These are phyloP conservation scores for Acacia melanoxylon DNA, from an alignment of 306 rosid genomes.

Conservation along the genomic window DNA sequence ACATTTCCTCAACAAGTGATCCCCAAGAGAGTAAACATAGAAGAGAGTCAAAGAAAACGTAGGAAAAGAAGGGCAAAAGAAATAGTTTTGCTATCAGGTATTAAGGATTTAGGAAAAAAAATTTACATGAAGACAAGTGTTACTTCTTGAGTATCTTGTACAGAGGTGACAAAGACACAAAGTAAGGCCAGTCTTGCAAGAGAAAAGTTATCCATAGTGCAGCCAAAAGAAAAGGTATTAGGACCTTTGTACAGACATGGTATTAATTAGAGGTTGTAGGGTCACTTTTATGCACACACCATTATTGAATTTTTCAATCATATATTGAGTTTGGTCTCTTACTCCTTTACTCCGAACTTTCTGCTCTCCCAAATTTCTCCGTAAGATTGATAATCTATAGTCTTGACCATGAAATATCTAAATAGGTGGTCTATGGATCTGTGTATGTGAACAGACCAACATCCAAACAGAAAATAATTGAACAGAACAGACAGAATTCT, in stretches of 20 bases:
- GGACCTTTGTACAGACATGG: not conserved
- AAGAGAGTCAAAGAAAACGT: no score
- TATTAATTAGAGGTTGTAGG: not conserved
- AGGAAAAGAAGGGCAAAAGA: no score
- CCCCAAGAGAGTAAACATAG: no score
- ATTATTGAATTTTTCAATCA: not conserved
- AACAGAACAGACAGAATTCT: conserved; percentile 1
- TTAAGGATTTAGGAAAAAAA: no score
- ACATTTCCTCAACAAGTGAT: no score
- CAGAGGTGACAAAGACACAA: no score
- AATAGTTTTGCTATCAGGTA: no score
- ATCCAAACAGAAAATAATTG: conserved; percentile 2
- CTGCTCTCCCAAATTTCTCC: not conserved
- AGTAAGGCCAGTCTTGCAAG: no score
- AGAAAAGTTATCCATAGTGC: not conserved
- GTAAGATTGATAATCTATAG: not conserved
- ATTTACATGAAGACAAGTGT: no score
- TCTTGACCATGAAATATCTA: not conserved
- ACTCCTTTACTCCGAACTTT: not conserved
- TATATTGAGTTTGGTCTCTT: not conserved
- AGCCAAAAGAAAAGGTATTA: not conserved
- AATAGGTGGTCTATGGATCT: not conserved
- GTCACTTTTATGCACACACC: not conserved
- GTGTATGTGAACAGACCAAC: not conserved
- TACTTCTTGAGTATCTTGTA: no score